Evolutionary conservation across 371 early-diverging fungal species (phyloP).

Genomic region (Mucor mucedo): DNA sequence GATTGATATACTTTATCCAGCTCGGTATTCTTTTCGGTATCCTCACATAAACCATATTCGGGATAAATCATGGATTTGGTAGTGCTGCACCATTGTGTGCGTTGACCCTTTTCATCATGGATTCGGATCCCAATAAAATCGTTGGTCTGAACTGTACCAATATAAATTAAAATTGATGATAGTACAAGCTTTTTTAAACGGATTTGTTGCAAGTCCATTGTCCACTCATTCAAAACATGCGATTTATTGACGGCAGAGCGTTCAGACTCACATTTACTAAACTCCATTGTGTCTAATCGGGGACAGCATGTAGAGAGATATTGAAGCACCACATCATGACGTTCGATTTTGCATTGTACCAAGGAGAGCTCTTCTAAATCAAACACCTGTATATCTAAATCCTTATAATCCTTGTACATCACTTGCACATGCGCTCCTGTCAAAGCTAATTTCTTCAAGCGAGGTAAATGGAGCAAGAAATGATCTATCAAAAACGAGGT

Average conservation of each 20-base stretch:
- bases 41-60: not conserved
- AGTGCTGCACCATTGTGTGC: slow-evolving; percentile 11
- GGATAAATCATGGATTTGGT: slow-evolving; percentile 6
- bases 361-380: slow-evolving; percentile 8
- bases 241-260: not conserved
- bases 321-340: slow-evolving; percentile 9
- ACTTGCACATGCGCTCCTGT: slow-evolving; percentile 24
- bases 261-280: slow-evolving; percentile 9
- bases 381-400: not conserved
- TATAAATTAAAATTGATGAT: slow-evolving; percentile 16
- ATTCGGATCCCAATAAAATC: slow-evolving; percentile 19
- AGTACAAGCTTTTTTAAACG: slow-evolving; percentile 2
- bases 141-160: slow-evolving; percentile 11
- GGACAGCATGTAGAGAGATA: slow-evolving; percentile 24
- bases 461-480: slow-evolving; percentile 12
- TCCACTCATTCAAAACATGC: not conserved
- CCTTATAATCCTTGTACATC: slow-evolving; percentile 1
- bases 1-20: slow-evolving; percentile 3
- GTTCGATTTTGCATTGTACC: slow-evolving; percentile 14
- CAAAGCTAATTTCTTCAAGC: slow-evolving; percentile 12
- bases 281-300: not conserved
- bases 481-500: slow-evolving; percentile 28
- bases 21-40: slow-evolving; percentile 9
- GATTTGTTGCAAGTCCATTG: not conserved
- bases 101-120: not conserved